phyloP scores from a whole-genome alignment of 768 basidiomycete genomes.

The Lepiota brunneoincarnata region DNA sequence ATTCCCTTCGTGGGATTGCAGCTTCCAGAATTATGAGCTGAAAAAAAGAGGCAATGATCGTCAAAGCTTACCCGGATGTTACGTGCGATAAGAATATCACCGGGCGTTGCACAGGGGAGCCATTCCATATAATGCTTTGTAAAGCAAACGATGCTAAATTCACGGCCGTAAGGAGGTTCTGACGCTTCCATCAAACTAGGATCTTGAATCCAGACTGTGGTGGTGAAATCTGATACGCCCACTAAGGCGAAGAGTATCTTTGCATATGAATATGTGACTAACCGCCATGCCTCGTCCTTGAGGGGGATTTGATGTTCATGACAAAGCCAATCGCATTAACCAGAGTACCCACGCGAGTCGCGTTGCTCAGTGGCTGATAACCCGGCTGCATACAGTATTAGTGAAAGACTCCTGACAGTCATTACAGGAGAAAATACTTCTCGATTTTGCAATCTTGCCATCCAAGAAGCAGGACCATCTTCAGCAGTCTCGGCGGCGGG shows the following conservation, averaged over 20 bases:
- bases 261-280: neutral
- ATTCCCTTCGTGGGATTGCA: neutral
- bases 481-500: neutral
- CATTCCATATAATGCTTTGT: constrained; percentile 5
- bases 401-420: neutral
- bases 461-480: constrained; percentile 1
- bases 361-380: neutral
- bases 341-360: neutral
- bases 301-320: neutral
- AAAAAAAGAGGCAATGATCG: neutral
- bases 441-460: neutral
- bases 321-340: constrained; percentile 3
- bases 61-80: neutral
- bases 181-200: neutral
- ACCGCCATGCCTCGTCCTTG: neutral
- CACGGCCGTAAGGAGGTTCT: neutral
- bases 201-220: constrained; percentile 2
- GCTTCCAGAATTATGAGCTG: neutral
- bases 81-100: constrained; percentile 3
- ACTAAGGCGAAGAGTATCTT: neutral
- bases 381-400: neutral
- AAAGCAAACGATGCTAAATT: neutral
- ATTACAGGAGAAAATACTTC: neutral
- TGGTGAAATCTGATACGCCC: neutral
- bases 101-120: neutral